Evolutionary conservation across 2,329 filamentous ascomycete genomes (phyloP), one percentile per base, ranked within the genome.

Genomic region (Colletotrichum zoysiae): DNA sequence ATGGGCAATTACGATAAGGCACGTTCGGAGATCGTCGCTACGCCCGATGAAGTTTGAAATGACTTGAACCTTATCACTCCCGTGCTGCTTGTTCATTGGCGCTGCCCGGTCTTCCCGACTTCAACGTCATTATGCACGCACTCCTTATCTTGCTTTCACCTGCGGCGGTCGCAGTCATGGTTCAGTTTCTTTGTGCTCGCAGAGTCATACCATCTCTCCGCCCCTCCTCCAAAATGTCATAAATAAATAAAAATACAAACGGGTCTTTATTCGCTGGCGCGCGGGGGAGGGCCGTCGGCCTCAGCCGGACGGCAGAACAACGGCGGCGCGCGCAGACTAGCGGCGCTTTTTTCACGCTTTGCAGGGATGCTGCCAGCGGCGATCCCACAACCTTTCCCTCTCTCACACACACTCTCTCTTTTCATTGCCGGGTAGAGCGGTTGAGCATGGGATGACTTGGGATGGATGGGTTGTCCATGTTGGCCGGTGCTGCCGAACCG

Each of bases 291-390:
- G 8, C 16, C 12, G 18, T 35, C 44, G 58, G 53, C 33, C 23
- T 33, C n/a, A 61, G 44, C 44, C 6, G 44, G 14, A 23, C 9
- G 57, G 40, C 26, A 38, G 48, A 26, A 18, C 16, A 14, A 42
- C n/a, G 38, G 11, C n/a, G 51, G 60, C 61, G 18, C 30, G 46
- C 33, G 18, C 33, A 33, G 12, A 11, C 23, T 23, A 38, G 38
- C 26, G 11, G 18, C 38, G 38, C 18, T 38, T 65, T 65, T 44
- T 12, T 42, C 16, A 20, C 38, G 12, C 12, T 23, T 35, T 48
- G 58, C 69, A 69, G 63, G 69, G 65, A 64, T 69, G 38, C 30
- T 63, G 58, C 65, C 46, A 44, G 53, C 11, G 50, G 12, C n/a
- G 38, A 30, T 48, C 35, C 16, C 38, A n/a, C 44, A 59, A 35